Evolutionary conservation across 2,329 filamentous ascomycete genomes (phyloP), one percentile per base, ranked within the genome.

Genomic region (Alternaria infectoria): DNA sequence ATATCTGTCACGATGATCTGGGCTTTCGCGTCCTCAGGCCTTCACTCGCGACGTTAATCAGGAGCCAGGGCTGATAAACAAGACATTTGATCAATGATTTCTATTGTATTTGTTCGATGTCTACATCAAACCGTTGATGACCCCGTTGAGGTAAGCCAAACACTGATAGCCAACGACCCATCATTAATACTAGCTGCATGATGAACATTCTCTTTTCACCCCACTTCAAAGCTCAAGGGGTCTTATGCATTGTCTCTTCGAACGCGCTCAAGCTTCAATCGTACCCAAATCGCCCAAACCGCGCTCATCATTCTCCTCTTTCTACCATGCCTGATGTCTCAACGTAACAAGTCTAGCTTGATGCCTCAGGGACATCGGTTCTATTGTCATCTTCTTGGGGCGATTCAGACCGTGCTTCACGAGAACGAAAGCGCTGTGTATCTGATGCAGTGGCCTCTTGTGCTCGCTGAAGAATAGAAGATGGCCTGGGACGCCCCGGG

Each of bases 381-480:
- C 15, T 40, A 3, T 40, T 10, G 8, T 17, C n/a, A 40, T 40
- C 36, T 17, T 40, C 36, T 40, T 17, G n/a, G 36, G n/a, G 36
- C 36, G 36, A 40, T 17, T 3, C 36, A 17, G 36, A 40, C 15
- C n/a, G 36, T 17, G 36, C 15, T 40, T 10, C 36, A 40, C 36
- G 15, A 40, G 36, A 17, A 17, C 15, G 15, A 40, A 17, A 11
- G 36, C n/a, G 36, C 8, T 40, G 15, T 40, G 15, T 40, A 11
- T 40, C n/a, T 40, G 36, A 40, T 40, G 36, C 36, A 17, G 36
- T 4, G 36, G 36, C 36, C 36, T 17, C 36, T 40, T 3, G 36
- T 40, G 2, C 36, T 40, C 0, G 0, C 36, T 2, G 9, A 17
- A 0, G 36, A 3, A 17, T 2, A 40, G 32, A 36, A n/a, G 0